Evolutionary conservation across 106 monocot genomes (phyloP), one percentile per base, ranked within the genome.

Genomic region (Dendrobium catenatum): DNA sequence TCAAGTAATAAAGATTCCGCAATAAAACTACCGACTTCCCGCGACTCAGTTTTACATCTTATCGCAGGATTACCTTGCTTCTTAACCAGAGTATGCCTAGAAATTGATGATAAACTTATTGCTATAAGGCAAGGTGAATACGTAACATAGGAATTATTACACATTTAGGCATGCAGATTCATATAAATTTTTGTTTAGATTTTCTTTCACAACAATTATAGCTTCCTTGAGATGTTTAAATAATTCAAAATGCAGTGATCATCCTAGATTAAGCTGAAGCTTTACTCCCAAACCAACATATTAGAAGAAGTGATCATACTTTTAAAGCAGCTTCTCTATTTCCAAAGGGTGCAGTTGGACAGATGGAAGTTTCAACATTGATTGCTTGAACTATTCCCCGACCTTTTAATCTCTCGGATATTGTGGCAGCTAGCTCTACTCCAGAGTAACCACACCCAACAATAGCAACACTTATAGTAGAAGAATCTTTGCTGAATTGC

Each of bases 361-460:
- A 98, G 4, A 98, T 91, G 2, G 88, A 84, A 72, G 78, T 86
- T 47, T 79, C 81, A 79, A 91, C 90, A 87, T 93, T 92, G 26
- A 98, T 85, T 80, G 92, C 97, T 77, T 93, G 87, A 81, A 98
- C 89, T 79, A 73, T 88, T 42, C 94, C 97, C 55, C 81, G 89
- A 76, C 84, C 73, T 51, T 89, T 72, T 80, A 98, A 82, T 83
- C 97, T 92, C 75, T 98, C 94, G 27, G 97, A 92, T 40, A 98
- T 91, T 0, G 94, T 98, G 42, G 97, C 97, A 87, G 97, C 94
- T 68, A 98, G 85, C 79, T 98, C 97, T 73, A 95, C 89, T 44
- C 97, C 97, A 75, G 92, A 86, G 82, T 98, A 98, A 72, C 97
- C 94, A 64, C 92, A 94, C 4, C 97, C 97, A 82, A 98, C 97